Conservation (phyloP, 768 basidiomycete genomes). For the Holtermannia corniformis region DNA sequence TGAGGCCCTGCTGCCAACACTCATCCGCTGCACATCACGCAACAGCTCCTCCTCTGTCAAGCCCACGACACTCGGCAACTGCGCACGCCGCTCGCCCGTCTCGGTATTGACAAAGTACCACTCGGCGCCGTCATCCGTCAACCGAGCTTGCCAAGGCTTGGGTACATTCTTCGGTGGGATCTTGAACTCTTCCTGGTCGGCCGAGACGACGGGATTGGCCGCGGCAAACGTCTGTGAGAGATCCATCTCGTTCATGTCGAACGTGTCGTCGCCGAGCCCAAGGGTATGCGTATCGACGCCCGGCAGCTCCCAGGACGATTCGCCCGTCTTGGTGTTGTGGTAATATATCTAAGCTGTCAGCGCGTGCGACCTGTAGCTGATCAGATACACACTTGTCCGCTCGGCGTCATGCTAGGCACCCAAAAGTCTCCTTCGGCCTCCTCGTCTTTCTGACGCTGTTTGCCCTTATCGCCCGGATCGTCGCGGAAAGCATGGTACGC, state of each 20-base stretch:
- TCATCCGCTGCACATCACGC: conserved; percentile 11
- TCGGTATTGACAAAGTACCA: conserved; percentile 69
- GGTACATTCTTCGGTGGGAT: conserved; percentile 20
- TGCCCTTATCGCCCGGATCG: not conserved
- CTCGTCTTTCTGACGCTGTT: not conserved
- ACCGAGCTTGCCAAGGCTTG: conserved; percentile 67
- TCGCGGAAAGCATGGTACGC: not conserved
- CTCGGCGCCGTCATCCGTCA: conserved; percentile 72
- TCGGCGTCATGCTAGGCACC: conserved; percentile 73
- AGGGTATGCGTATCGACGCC: conserved; percentile 7
- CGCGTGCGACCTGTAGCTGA: not conserved
- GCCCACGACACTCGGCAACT: conserved; percentile 6
- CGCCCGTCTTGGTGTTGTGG: conserved; percentile 59
- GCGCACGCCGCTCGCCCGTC: conserved; percentile 49
- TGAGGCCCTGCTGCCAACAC: not conserved
- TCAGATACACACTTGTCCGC: conserved; percentile 58
- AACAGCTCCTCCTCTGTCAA: conserved; percentile 2
- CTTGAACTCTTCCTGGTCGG: conserved; percentile 13
- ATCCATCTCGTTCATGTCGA: conserved; percentile 10
- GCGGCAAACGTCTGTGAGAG: conserved; percentile 7
- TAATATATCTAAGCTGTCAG: conserved; percentile 67
- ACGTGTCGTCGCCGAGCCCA: conserved; percentile 8
- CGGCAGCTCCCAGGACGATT: conserved; percentile 69
- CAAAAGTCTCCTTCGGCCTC: conserved; percentile 55
- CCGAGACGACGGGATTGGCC: conserved; percentile 2